These are phyloP conservation scores for Arxiozyma heterogenica DNA, from an alignment of 1,139 yeast genomes.

Conservation along the genomic window DNA sequence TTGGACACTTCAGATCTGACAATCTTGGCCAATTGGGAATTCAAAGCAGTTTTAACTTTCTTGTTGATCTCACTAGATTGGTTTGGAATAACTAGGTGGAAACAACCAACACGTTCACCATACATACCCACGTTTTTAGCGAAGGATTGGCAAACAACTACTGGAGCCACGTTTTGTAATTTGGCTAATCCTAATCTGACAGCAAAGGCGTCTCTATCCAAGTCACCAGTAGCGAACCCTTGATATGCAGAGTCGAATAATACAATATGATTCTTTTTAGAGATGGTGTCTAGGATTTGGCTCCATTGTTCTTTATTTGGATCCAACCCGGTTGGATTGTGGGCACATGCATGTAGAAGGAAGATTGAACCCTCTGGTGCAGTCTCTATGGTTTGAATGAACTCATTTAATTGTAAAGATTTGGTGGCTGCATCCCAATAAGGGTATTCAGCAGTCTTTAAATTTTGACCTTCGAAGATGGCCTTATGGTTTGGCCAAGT, in stretches of 20 bases:
- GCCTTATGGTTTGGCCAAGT: conserved; percentile 96
- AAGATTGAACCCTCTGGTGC: conserved; percentile 79
- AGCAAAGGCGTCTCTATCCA: conserved; percentile 78
- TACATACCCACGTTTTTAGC: conserved; percentile 96
- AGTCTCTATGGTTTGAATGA: conserved; percentile 49
- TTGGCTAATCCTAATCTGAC: conserved; percentile 69
- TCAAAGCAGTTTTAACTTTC: conserved; percentile 40
- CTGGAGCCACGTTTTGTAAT: conserved; percentile 36
- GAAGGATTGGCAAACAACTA: conserved; percentile 85
- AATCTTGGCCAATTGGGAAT: conserved; percentile 69
- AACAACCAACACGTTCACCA: conserved; percentile 95
- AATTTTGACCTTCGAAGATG: conserved; percentile 63
- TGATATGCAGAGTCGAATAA: conserved; percentile 94
- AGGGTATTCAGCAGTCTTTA: conserved; percentile 60
- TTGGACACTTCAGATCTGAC: conserved; percentile 82
- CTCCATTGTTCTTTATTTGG: conserved; percentile 83
- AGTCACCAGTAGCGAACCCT: conserved; percentile 90
- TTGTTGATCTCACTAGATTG: conserved; percentile 27
- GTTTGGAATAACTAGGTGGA: conserved; percentile 57
- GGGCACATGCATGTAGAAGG: conserved; percentile 91
- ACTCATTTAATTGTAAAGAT: conserved; percentile 59
- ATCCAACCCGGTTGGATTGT: conserved; percentile 96
- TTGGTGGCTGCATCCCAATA: conserved; percentile 66
- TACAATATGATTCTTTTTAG: conserved; percentile 62
- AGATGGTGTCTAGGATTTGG: conserved; percentile 52